phyloP scores from a whole-genome alignment of 768 basidiomycete genomes.

The Trametes gibbosa region DNA sequence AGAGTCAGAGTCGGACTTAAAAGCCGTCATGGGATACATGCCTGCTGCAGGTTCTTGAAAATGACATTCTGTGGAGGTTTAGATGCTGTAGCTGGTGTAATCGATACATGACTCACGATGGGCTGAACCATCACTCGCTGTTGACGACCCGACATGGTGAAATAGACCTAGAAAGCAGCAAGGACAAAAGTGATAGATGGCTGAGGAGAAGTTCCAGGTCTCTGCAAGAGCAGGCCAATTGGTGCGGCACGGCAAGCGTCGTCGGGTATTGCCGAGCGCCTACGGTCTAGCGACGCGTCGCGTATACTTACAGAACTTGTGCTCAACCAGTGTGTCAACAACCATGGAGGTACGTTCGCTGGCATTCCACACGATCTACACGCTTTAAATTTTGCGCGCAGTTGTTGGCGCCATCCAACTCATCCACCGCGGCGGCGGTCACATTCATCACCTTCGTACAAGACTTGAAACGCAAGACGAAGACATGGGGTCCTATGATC shows the following conservation, averaged over 20 bases:
- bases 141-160: conserved; percentile 86
- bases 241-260: conserved; percentile 11
- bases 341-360: conserved; percentile 33
- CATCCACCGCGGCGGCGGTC: conserved; percentile 96
- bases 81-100: background rate
- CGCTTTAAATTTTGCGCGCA: conserved; percentile 1
- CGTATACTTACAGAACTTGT: conserved; percentile 21
- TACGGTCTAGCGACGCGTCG: conserved; percentile 25
- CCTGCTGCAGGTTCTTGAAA: conserved; percentile 96
- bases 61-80: conserved; percentile 76
- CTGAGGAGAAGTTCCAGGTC: conserved; percentile 8
- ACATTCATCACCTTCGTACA: conserved; percentile 99
- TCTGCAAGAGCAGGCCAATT: conserved; percentile 6
- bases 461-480: conserved; percentile 95
- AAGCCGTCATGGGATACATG: conserved; percentile 23
- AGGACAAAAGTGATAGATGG: conserved; percentile 2
- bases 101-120: conserved; percentile 65
- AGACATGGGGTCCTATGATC: conserved; percentile 95
- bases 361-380: background rate
- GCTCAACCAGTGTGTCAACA: conserved; percentile 21
- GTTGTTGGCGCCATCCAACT: conserved; percentile 68
- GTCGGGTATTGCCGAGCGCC: conserved; percentile 20
- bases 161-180: conserved; percentile 4
- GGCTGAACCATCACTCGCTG: conserved; percentile 99
- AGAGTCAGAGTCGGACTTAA: background rate